These are phyloP conservation scores for Tetrahymena thermophila DNA, from an alignment of 73 alveolate genomes.

Conservation along the genomic window DNA sequence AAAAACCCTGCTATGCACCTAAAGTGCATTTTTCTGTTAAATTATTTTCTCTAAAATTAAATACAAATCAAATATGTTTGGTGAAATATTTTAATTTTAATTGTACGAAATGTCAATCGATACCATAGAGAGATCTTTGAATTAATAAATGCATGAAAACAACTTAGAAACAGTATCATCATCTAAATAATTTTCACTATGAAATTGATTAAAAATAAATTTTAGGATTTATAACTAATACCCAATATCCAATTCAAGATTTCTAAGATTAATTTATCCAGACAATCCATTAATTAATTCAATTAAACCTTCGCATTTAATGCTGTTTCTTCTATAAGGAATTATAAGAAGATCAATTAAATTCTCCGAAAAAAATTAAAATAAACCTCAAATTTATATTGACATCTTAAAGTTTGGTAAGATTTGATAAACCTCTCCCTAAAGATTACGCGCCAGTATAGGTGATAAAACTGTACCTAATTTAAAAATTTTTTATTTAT, in stretches of 20 bases:
- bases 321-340: neutral
- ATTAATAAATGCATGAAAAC: neutral
- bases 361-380: neutral
- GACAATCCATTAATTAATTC: neutral
- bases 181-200: neutral
- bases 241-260: neutral
- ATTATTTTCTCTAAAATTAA: neutral
- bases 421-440: neutral
- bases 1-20: neutral
- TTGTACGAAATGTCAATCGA: neutral
- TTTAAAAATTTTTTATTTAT: neutral
- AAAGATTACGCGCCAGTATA: neutral
- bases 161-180: neutral
- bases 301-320: neutral
- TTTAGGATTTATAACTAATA: neutral
- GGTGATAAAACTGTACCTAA: neutral
- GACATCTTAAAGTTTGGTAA: neutral
- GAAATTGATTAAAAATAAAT: neutral
- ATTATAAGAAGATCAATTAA: neutral
- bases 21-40: neutral
- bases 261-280: neutral
- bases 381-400: neutral
- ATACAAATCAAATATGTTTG: neutral
- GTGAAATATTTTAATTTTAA: neutral
- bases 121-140: neutral